Evolutionary conservation across 176 grass and related monocot genomes (phyloP).

Genomic region (Aegilops umbellulata): DNA sequence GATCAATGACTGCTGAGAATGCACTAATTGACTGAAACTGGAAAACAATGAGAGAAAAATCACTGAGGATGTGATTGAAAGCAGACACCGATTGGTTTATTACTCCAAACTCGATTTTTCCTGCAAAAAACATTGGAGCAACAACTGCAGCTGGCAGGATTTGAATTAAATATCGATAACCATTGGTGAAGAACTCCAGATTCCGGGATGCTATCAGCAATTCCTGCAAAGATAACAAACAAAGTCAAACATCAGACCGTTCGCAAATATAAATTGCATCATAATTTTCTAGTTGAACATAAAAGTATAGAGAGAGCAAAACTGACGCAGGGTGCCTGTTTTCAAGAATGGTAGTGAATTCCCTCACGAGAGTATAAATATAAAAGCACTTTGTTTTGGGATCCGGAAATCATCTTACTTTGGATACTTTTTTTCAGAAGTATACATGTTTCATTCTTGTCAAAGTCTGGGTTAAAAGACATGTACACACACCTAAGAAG

Average conservation of each 20-base stretch:
- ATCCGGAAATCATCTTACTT: not conserved
- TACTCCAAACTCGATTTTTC: conserved; percentile 97
- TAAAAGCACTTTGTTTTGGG: not conserved
- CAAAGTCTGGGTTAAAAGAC: not conserved
- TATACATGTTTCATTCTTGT: not conserved
- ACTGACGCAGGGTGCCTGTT: not conserved
- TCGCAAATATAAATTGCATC: not conserved
- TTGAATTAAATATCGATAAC: conserved; percentile 95
- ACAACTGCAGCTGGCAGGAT: conserved; percentile 95
- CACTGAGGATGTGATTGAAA: conserved; percentile 96
- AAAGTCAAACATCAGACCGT: not conserved
- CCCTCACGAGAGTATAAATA: not conserved
- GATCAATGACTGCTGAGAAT: conserved; percentile 96
- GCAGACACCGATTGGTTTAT: conserved; percentile 99
- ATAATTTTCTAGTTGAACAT: not conserved
- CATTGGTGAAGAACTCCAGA: conserved; percentile 92
- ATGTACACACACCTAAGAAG: too few relatives aligned
- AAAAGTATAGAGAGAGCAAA: not conserved
- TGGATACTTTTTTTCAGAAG: not conserved
- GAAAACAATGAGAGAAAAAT: conserved; percentile 97
- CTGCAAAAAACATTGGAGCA: conserved; percentile 94
- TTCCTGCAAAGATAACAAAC: conserved; percentile 60
- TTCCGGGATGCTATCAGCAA: conserved; percentile 87
- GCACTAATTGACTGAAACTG: conserved; percentile 98
- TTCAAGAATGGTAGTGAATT: not conserved